Conservation (phyloP, 768 basidiomycete species). For the Leccinum fibrillosum region DNA sequence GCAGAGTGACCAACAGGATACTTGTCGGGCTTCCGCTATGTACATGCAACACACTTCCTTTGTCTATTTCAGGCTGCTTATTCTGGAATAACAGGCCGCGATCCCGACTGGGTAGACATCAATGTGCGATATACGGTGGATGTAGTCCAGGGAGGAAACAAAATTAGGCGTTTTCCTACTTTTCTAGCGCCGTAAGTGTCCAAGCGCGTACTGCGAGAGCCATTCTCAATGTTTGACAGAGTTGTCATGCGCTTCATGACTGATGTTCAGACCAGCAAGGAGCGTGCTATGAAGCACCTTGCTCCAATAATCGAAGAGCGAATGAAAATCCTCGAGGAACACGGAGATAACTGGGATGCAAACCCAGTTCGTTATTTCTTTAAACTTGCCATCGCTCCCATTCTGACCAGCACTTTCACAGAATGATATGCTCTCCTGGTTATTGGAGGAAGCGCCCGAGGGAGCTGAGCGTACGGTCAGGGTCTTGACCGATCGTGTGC, state of each 20-base stretch:
- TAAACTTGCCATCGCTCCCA: background rate
- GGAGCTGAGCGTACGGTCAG: background rate
- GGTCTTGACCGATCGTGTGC: background rate
- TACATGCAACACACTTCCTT: background rate
- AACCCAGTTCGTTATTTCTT: background rate
- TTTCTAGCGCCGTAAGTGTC: background rate
- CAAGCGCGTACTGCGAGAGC: background rate
- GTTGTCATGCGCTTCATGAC: background rate
- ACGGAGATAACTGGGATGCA: background rate
- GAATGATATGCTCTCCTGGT: background rate
- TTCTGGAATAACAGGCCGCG: background rate
- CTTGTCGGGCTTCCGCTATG: background rate
- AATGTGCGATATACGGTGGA: background rate
- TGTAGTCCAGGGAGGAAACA: background rate
- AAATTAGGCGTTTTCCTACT: background rate
- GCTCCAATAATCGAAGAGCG: constrained; percentile 3
- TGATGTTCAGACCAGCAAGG: background rate
- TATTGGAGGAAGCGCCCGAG: background rate
- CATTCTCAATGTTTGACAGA: background rate
- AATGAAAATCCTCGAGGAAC: background rate
- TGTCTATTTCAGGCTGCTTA: background rate
- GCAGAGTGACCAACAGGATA: background rate
- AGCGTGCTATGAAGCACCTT: background rate
- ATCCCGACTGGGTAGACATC: constrained; percentile 3
- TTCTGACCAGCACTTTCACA: background rate